phyloP scores from a whole-genome alignment of 768 basidiomycete genomes.

The Termitomyces sp. region DNA sequence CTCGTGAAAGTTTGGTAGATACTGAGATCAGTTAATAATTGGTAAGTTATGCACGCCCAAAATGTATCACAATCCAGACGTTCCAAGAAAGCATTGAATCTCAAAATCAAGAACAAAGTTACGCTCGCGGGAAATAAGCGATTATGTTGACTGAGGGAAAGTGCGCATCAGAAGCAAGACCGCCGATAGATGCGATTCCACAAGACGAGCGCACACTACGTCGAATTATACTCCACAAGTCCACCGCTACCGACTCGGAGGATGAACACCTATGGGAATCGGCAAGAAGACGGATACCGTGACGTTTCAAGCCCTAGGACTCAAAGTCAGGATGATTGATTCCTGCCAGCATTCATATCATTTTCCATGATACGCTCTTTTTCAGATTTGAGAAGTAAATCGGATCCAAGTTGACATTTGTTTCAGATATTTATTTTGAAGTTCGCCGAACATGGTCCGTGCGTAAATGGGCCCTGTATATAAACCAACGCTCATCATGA shows the following conservation, averaged over 20 bases:
- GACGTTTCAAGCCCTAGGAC: not conserved
- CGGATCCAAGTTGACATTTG: not conserved
- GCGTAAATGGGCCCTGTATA: conserved; percentile 26
- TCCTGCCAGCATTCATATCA: not conserved
- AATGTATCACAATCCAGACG: not conserved
- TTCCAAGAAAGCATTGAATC: not conserved
- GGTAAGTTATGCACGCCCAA: not conserved
- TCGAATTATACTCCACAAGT: not conserved
- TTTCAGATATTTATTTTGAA: not conserved
- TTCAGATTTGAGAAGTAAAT: too few species aligned
- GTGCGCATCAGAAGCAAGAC: not conserved
- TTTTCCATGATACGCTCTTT: not conserved
- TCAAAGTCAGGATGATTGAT: not conserved
- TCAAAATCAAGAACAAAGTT: not conserved
- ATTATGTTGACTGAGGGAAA: not conserved
- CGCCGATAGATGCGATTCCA: not conserved
- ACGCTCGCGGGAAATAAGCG: not conserved
- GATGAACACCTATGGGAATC: not conserved
- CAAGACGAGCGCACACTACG: not conserved
- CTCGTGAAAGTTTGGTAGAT: not conserved
- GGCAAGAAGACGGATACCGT: not conserved
- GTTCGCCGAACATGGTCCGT: conserved; percentile 27
- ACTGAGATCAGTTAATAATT: not conserved
- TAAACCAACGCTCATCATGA: conserved; percentile 5
- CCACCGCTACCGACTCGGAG: not conserved